A percentile compares a stretch with the other conserved stretches of the same genome.
phyloP scores from a whole-genome alignment of 768 basidiomycete genomes.

The Lactarius sanguifluus region DNA sequence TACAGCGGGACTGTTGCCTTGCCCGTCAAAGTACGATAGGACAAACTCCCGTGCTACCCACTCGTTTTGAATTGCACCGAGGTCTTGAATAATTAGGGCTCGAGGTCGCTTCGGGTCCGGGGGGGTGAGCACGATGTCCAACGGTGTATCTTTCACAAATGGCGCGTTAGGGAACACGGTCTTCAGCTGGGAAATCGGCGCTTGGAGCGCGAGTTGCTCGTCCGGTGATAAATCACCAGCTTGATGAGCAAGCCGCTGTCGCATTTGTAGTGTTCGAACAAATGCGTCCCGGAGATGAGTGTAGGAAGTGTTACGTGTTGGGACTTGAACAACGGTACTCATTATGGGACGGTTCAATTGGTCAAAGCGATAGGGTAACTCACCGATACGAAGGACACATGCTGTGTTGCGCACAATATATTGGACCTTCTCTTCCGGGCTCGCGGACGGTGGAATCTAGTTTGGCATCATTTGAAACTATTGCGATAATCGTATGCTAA shows the following conservation, averaged over 20 bases:
- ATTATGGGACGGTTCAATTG: neutral
- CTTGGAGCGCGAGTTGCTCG: conserved; percentile 54
- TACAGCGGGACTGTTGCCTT: conserved; percentile 70
- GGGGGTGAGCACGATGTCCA: conserved; percentile 70
- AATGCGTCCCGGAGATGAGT: conserved; percentile 83
- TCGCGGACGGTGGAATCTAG: conserved; percentile 56
- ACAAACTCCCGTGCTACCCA: conserved; percentile 77
- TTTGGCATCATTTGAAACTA: neutral
- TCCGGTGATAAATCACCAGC: conserved; percentile 56
- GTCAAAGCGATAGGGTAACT: conserved; percentile 25
- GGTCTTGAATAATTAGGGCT: conserved; percentile 62
- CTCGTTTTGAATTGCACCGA: conserved; percentile 68
- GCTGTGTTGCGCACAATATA: conserved; percentile 65
- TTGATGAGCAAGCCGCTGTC: conserved; percentile 53
- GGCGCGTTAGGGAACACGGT: conserved; percentile 73
- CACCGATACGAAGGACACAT: conserved; percentile 75
- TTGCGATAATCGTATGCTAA: neutral
- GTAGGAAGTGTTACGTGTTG: conserved; percentile 73
- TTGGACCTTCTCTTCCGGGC: conserved; percentile 67
- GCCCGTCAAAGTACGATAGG: conserved; percentile 70
- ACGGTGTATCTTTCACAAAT: conserved; percentile 61
- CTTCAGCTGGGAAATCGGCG: conserved; percentile 70
- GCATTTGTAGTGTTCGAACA: conserved; percentile 65
- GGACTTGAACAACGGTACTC: conserved; percentile 48
- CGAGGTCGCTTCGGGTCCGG: conserved; percentile 48